These are phyloP conservation scores for Penicillium canariense DNA, from an alignment of 495 filamentous ascomycete species.

Conservation along the genomic window DNA sequence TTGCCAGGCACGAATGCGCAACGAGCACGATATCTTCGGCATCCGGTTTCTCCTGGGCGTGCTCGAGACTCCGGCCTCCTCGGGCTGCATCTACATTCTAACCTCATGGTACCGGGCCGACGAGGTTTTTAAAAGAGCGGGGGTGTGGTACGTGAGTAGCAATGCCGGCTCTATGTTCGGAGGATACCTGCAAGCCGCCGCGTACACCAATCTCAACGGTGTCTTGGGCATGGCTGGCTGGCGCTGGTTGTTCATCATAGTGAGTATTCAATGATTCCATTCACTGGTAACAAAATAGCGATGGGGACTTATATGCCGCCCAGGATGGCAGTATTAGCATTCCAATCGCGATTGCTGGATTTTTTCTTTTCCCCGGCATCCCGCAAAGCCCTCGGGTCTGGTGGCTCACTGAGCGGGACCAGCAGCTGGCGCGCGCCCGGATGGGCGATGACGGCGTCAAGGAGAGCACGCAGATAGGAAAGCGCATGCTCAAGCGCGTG, in stretches of 20 bases:
- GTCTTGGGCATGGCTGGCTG: constrained; percentile 40
- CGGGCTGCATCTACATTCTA: constrained; percentile 24
- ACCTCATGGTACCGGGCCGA: constrained; percentile 45
- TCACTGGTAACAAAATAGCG: background rate
- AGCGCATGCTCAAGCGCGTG: constrained; percentile 18
- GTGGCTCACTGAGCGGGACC: constrained; percentile 29
- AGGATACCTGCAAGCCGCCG: constrained; percentile 53
- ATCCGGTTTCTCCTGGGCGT: constrained; percentile 53
- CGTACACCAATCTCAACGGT: constrained; percentile 46
- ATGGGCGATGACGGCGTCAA: constrained; percentile 12
- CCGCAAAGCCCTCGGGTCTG: constrained; percentile 25
- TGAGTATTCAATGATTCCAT: background rate
- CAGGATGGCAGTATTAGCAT: constrained; percentile 40
- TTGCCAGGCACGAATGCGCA: background rate
- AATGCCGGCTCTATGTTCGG: constrained; percentile 50
- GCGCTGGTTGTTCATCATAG: constrained; percentile 37
- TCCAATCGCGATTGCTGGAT: constrained; percentile 47
- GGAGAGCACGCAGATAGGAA: constrained; percentile 18
- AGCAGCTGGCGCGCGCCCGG: constrained; percentile 3
- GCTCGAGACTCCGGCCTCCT: constrained; percentile 36
- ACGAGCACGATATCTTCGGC: constrained; percentile 4
- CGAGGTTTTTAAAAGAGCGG: constrained; percentile 51
- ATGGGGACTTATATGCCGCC: background rate
- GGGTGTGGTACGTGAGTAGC: constrained; percentile 52
- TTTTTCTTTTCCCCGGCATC: constrained; percentile 49